Evolutionary conservation across 2,329 filamentous ascomycete species (phyloP).

Genomic region (Aspergillus quadricinctus): DNA sequence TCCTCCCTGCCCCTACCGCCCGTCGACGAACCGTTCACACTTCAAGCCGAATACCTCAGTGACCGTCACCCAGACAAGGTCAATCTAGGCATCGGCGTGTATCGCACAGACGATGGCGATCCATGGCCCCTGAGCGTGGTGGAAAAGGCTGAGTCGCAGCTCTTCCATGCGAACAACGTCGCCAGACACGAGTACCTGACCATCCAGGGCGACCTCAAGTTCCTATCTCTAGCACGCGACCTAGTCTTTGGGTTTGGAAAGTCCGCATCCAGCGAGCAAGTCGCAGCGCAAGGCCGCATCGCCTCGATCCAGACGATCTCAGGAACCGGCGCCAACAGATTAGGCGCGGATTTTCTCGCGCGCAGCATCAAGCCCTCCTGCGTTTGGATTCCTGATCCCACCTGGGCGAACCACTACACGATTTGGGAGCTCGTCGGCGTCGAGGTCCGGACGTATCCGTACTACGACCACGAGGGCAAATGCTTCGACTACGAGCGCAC

Average conservation of each 20-base stretch:
- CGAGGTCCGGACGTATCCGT: constrained; percentile 50
- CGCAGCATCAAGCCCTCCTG: constrained; percentile 25
- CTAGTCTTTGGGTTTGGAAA: constrained; percentile 63
- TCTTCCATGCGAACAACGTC: constrained; percentile 67
- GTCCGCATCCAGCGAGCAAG: constrained; percentile 4
- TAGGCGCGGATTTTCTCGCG: constrained; percentile 20
- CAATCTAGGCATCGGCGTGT: constrained; percentile 88
- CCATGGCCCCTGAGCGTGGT: constrained; percentile 93
- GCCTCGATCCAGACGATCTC: constrained; percentile 76
- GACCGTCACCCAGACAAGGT: constrained; percentile 73
- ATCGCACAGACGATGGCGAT: constrained; percentile 85
- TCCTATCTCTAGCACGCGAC: constrained; percentile 80
- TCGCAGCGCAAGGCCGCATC: constrained; percentile 35
- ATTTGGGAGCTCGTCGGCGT: constrained; percentile 87
- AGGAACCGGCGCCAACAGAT: constrained; percentile 55
- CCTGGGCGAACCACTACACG: constrained; percentile 96
- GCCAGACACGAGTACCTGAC: constrained; percentile 96
- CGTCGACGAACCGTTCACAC: constrained; percentile 21
- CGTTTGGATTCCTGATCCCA: constrained; percentile 86
- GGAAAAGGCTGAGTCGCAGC: constrained; percentile 42
- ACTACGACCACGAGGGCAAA: constrained; percentile 16
- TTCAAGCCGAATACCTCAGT: constrained; percentile 55
- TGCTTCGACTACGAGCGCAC: constrained; percentile 17
- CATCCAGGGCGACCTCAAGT: constrained; percentile 75
- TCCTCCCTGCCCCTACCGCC: constrained; percentile 13